Evolutionary conservation across 2,329 filamentous ascomycete genomes (phyloP).

Genomic region (Cercospora canescens): DNA sequence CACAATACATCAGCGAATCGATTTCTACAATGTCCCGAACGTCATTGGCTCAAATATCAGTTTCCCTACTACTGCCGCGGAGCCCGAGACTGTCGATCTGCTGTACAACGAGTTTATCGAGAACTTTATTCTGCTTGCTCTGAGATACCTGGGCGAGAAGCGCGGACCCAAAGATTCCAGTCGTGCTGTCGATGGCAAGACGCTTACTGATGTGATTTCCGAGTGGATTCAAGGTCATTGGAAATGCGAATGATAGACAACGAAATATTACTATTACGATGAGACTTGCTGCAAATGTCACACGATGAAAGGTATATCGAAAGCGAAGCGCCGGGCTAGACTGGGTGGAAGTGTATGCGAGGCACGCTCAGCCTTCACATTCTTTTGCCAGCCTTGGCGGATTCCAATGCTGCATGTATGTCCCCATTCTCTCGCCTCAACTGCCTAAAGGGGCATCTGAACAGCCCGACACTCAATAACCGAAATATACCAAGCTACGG

Average conservation of each 20-base stretch:
- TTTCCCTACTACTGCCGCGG: constrained; percentile 53
- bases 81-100: constrained; percentile 76
- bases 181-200: constrained; percentile 54
- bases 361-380: background rate
- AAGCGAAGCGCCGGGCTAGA: too few species aligned
- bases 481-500: background rate
- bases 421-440: background rate
- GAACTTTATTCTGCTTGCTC: constrained; percentile 73
- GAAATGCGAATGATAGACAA: constrained; percentile 34
- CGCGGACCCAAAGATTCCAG: constrained; percentile 53
- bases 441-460: background rate
- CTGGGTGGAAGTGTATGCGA: background rate
- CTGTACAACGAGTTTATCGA: constrained; percentile 92
- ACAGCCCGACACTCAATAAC: background rate
- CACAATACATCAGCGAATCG: constrained; percentile 74
- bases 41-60: constrained; percentile 70
- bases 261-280: background rate
- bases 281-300: background rate
- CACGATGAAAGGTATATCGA: too few species aligned
- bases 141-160: constrained; percentile 61
- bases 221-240: constrained; percentile 58
- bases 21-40: constrained; percentile 78
- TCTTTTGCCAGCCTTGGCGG: background rate
- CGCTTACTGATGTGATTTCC: constrained; percentile 59
- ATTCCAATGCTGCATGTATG: constrained; percentile 1